Evolutionary conservation across 148 eudicot species (phyloP).

Genomic region (Silene uniflora): DNA sequence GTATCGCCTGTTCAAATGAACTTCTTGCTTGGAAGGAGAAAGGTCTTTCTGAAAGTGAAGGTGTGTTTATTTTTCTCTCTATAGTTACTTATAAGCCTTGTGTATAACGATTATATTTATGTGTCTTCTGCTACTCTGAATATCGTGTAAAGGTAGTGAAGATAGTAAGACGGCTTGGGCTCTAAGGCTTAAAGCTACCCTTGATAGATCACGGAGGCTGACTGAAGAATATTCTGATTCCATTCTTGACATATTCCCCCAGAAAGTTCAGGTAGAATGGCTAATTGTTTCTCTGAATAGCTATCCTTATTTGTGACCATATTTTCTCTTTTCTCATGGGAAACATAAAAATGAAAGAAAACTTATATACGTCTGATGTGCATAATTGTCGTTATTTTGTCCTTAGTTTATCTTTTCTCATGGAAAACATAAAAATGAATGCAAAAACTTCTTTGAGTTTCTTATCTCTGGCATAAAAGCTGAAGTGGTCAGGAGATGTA

Average conservation of each 20-base stretch:
- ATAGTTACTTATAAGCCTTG: not conserved
- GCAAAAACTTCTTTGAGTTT: not conserved
- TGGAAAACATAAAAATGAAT: not conserved
- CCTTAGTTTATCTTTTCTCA: not conserved
- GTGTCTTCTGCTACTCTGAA: constrained; percentile 12
- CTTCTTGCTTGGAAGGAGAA: constrained; percentile 72
- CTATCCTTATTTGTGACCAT: not conserved
- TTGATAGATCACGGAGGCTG: constrained; percentile 89
- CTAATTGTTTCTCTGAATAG: not conserved
- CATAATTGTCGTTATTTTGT: not conserved
- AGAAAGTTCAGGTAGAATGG: constrained; percentile 66
- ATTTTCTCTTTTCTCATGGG: not conserved
- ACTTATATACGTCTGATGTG: not conserved
- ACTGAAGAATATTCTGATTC: constrained; percentile 92
- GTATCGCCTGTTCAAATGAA: constrained; percentile 65
- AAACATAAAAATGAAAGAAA: not conserved
- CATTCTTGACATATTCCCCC: constrained; percentile 73
- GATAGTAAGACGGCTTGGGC: constrained; percentile 86
- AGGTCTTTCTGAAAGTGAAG: constrained; percentile 76
- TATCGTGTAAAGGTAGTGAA: constrained; percentile 61
- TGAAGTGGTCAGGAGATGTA: not conserved
- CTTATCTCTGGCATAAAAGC: not conserved
- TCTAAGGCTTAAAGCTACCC: constrained; percentile 91
- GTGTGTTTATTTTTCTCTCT: constrained; percentile 28
- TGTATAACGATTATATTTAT: not conserved